Percentiles rank a stretch among this genome's conserved stretches.
Evolutionary conservation across 192 early-diverging fungal genomes (phyloP).

Genomic region (Jimgerdemannia flammicorona): DNA sequence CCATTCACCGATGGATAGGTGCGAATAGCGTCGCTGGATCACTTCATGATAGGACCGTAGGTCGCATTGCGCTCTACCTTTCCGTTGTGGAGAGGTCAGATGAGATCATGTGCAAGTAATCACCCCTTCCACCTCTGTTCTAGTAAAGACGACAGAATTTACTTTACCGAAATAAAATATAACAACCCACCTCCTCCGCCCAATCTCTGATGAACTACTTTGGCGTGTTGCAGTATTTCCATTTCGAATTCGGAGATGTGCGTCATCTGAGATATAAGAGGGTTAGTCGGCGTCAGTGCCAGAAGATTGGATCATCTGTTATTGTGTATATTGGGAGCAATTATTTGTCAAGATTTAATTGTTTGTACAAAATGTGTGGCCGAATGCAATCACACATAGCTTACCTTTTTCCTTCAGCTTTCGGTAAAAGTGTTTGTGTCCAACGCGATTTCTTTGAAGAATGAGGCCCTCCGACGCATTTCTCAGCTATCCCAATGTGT

Average conservation of each 20-base stretch:
- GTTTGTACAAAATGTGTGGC: background rate
- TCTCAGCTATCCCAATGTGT: slow-evolving; percentile 61
- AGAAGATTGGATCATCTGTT: slow-evolving; percentile 23
- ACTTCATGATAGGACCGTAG: slow-evolving; percentile 75
- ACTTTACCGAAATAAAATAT: background rate
- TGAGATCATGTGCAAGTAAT: background rate
- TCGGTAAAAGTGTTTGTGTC: slow-evolving; percentile 39
- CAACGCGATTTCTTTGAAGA: slow-evolving; percentile 50
- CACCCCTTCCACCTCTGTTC: too few relatives aligned
- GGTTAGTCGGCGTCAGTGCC: slow-evolving; percentile 20
- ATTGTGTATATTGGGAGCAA: background rate
- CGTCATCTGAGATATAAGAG: slow-evolving; percentile 7
- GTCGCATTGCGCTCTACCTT: slow-evolving; percentile 68
- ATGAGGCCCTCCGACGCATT: slow-evolving; percentile 52
- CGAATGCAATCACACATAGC: background rate
- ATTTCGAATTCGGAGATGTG: slow-evolving; percentile 68
- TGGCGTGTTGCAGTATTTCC: slow-evolving; percentile 85
- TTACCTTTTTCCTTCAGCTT: slow-evolving; percentile 13
- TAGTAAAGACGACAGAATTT: too few relatives aligned
- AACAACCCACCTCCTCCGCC: slow-evolving; percentile 63
- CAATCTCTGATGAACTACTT: slow-evolving; percentile 96
- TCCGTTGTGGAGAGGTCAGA: slow-evolving; percentile 41
- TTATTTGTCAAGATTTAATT: background rate
- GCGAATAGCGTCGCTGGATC: slow-evolving; percentile 55
- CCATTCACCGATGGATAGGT: slow-evolving; percentile 49